These are phyloP conservation scores for Euptelea pleiosperma DNA, from an alignment of 164 flowering plant genomes.

Conservation along the genomic window DNA sequence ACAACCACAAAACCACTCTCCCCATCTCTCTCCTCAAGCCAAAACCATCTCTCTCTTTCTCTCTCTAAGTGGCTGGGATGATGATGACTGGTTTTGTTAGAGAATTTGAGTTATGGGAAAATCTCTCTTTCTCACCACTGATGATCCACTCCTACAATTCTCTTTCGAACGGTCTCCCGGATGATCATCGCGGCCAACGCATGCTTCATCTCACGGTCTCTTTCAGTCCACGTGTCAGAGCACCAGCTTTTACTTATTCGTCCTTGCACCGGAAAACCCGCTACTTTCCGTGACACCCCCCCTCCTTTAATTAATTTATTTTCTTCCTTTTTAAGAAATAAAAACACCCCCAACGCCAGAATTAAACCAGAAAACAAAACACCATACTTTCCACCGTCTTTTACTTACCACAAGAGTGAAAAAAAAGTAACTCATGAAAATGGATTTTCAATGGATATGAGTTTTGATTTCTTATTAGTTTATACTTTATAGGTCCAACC, in stretches of 20 bases:
- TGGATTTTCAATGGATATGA: not conserved
- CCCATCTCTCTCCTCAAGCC: too few relatives aligned
- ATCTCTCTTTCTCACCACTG: slow-evolving; percentile 7
- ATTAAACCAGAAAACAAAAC: not conserved
- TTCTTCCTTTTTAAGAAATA: not conserved
- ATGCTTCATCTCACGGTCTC: slow-evolving; percentile 28
- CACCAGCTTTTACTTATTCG: slow-evolving; percentile 55
- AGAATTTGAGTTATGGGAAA: slow-evolving; percentile 11
- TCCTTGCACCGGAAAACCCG: slow-evolving; percentile 84
- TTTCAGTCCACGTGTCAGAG: slow-evolving; percentile 38
- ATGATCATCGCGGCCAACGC: not conserved
- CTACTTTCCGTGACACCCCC: slow-evolving; percentile 28
- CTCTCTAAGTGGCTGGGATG: not conserved
- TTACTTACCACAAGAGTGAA: too few relatives aligned
- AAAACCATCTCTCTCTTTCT: slow-evolving; percentile 5
- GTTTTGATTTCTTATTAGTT: not conserved
- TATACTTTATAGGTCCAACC: not conserved
- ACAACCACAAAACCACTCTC: slow-evolving; percentile 13
- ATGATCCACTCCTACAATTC: too few relatives aligned
- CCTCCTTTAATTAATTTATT: slow-evolving; percentile 4
- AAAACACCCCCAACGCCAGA: too few relatives aligned
- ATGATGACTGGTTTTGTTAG: too few relatives aligned
- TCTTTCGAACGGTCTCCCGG: too few relatives aligned
- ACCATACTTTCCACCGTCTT: too few relatives aligned
- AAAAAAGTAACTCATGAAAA: not conserved